Evolutionary conservation across 257 asterid species (phyloP).

Genomic region (Nicotiana benthamiana): DNA sequence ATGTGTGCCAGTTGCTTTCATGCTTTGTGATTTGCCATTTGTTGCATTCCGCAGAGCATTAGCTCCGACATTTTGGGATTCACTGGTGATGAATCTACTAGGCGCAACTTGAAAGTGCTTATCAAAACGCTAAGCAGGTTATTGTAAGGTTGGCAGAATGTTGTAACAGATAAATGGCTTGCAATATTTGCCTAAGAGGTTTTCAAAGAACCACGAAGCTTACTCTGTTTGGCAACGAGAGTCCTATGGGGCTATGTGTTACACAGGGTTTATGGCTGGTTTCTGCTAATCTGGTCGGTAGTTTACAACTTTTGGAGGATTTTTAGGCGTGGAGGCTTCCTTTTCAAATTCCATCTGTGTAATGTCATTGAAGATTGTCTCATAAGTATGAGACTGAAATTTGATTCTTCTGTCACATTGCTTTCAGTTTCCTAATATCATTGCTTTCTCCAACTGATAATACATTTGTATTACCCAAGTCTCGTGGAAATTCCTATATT

Average conservation of each 20-base stretch:
- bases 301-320: background rate
- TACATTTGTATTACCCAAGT: background rate
- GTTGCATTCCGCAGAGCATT: conserved; percentile 48
- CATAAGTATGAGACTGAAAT: background rate
- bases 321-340: background rate
- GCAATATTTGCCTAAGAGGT: background rate
- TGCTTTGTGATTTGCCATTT: background rate
- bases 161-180: background rate
- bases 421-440: background rate
- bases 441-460: background rate
- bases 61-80: conserved; percentile 83
- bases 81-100: conserved; percentile 89
- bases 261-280: background rate
- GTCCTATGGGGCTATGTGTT: background rate
- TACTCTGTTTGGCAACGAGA: background rate
- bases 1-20: background rate
- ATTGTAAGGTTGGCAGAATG: conserved; percentile 28
- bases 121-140: conserved; percentile 89
- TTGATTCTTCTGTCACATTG: background rate
- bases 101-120: conserved; percentile 72
- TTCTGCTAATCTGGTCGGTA: background rate
- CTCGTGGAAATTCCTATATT: no score
- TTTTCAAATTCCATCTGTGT: background rate
- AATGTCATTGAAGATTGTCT: background rate
- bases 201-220: background rate